A percentile compares a stretch with the other conserved stretches of the same genome.
Evolutionary conservation across 2,329 filamentous ascomycete species (phyloP).

Genomic region (Talaromyces pinophilus): DNA sequence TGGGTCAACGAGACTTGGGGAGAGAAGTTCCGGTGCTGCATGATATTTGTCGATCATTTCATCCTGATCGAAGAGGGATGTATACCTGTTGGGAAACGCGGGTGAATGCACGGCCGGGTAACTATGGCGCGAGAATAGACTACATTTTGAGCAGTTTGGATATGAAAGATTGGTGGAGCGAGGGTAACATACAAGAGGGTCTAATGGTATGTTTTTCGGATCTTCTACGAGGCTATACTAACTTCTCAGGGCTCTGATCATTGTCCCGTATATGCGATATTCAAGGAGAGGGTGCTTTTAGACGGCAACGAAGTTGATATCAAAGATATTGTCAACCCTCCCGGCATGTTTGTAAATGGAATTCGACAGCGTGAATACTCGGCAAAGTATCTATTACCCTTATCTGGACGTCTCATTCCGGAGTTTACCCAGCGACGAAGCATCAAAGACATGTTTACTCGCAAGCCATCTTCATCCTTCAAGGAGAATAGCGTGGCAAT

Average conservation of each 20-base stretch:
- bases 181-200: slow-evolving; percentile 87
- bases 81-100: slow-evolving; percentile 97
- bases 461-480: slow-evolving; percentile 51
- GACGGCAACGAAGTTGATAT: slow-evolving; percentile 56
- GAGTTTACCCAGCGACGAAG: slow-evolving; percentile 82
- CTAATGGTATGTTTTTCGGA: slow-evolving; percentile 58
- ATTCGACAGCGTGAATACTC: slow-evolving; percentile 67
- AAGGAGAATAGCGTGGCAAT: slow-evolving; percentile 24
- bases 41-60: slow-evolving; percentile 81
- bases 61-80: slow-evolving; percentile 81
- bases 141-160: slow-evolving; percentile 81
- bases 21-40: slow-evolving; percentile 72
- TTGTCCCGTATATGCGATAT: slow-evolving; percentile 81
- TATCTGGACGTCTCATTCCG: slow-evolving; percentile 80
- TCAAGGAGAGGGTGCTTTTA: slow-evolving; percentile 64
- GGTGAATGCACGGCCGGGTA: slow-evolving; percentile 91
- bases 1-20: slow-evolving; percentile 65
- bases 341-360: slow-evolving; percentile 69
- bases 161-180: slow-evolving; percentile 77
- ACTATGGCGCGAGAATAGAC: slow-evolving; percentile 90
- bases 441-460: slow-evolving; percentile 91
- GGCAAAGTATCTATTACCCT: slow-evolving; percentile 64
- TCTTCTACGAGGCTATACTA: not conserved
- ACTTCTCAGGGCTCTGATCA: slow-evolving; percentile 76
- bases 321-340: slow-evolving; percentile 75